Evolutionary conservation across 176 grass and related monocot genomes (phyloP).

Genomic region (Secale cereale): DNA sequence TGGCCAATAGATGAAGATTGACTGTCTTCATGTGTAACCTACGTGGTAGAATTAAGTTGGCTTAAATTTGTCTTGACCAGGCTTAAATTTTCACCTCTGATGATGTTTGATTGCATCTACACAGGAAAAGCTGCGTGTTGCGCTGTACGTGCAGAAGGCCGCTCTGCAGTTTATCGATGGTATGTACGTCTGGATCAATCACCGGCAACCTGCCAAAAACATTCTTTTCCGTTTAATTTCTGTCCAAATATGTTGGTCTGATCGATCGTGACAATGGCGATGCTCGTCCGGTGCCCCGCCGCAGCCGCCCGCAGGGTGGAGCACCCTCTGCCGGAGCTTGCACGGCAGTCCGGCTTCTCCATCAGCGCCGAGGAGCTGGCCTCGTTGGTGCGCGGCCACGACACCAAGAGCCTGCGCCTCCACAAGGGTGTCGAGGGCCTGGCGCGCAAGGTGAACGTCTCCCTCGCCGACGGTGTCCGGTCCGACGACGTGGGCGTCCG

Average conservation of each 20-base stretch:
- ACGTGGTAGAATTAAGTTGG: not conserved
- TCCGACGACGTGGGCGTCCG: conserved; percentile 53
- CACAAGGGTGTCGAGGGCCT: conserved; percentile 67
- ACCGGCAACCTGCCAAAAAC: not conserved
- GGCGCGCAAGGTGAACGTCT: conserved; percentile 62
- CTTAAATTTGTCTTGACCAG: conserved; percentile 3
- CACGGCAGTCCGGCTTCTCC: conserved; percentile 60
- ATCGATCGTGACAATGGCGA: conserved; percentile 15
- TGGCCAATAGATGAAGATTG: not conserved
- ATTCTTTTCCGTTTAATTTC: not conserved
- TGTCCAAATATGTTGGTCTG: not conserved
- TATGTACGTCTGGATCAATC: not conserved
- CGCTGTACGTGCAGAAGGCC: conserved; percentile 83
- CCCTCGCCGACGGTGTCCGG: conserved; percentile 52
- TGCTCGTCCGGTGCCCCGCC: not conserved
- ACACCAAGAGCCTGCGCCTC: conserved; percentile 54
- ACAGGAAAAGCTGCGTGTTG: conserved; percentile 92
- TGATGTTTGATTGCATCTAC: not conserved
- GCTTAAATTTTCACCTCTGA: not conserved
- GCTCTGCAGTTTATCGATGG: conserved; percentile 93
- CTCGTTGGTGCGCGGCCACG: conserved; percentile 61
- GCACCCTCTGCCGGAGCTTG: conserved; percentile 63
- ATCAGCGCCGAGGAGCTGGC: conserved; percentile 79
- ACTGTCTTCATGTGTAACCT: not conserved
- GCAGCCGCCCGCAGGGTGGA: conserved; percentile 57